phyloP scores from a whole-genome alignment of 495 filamentous ascomycete genomes.

The Neurospora discreta region DNA sequence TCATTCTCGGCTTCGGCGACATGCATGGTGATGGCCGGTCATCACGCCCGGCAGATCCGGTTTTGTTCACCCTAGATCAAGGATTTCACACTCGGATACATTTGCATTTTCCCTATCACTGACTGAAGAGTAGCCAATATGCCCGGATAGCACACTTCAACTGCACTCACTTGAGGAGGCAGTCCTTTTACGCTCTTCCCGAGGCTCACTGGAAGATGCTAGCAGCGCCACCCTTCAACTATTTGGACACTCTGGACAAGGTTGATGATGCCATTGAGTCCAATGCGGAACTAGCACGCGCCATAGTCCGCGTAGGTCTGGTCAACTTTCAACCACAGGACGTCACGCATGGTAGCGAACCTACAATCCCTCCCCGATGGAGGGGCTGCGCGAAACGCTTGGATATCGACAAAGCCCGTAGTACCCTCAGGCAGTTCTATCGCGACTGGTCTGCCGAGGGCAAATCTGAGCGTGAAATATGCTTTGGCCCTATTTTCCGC shows the following conservation, averaged over 20 bases:
- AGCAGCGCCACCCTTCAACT: constrained; percentile 66
- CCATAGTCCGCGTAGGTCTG: constrained; percentile 58
- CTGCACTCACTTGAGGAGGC: constrained; percentile 77
- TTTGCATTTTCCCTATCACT: background rate
- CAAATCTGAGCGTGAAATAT: constrained; percentile 55
- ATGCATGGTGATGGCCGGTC: background rate
- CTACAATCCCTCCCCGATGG: constrained; percentile 41
- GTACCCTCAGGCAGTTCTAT: constrained; percentile 84
- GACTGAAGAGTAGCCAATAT: constrained; percentile 54
- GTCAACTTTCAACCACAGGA: constrained; percentile 43
- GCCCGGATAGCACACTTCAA: constrained; percentile 72
- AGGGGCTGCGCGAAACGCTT: constrained; percentile 48
- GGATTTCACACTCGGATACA: background rate
- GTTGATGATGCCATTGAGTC: constrained; percentile 82
- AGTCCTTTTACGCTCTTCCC: constrained; percentile 86
- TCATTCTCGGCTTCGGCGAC: background rate
- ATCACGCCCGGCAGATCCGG: background rate
- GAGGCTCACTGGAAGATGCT: constrained; percentile 71
- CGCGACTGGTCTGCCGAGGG: constrained; percentile 90
- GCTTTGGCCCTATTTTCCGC: constrained; percentile 59
- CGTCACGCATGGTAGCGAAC: background rate
- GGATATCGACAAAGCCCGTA: constrained; percentile 83
- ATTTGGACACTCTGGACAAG: constrained; percentile 60
- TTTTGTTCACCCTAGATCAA: background rate
- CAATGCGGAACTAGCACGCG: constrained; percentile 73